phyloP scores from a whole-genome alignment of 2,329 filamentous ascomycete species.

The Stylonectria norvegica region DNA sequence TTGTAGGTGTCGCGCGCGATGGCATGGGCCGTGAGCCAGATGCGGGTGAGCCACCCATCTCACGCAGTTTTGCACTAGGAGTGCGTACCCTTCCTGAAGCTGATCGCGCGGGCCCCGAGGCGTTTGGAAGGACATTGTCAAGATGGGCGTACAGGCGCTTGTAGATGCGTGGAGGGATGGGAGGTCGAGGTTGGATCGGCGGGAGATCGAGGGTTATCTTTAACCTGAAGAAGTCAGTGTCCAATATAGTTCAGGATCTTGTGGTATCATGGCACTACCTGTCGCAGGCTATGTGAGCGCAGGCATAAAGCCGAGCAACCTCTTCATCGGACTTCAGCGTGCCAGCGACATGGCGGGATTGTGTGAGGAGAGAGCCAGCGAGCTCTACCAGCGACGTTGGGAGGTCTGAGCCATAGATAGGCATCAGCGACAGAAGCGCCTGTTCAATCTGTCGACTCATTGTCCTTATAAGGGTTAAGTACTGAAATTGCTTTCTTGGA shows the following conservation, averaged over 20 bases:
- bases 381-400: constrained; percentile 69
- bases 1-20: constrained; percentile 45
- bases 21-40: constrained; percentile 33
- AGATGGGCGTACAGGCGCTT: constrained; percentile 80
- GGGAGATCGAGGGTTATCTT: constrained; percentile 76
- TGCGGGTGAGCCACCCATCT: constrained; percentile 23
- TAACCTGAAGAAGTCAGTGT: constrained; percentile 48
- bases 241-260: neutral
- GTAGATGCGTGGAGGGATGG: constrained; percentile 76
- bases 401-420: constrained; percentile 64
- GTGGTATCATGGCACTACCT: constrained; percentile 48
- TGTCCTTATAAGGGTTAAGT: too few relatives aligned
- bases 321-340: constrained; percentile 83
- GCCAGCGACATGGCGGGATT: constrained; percentile 73
- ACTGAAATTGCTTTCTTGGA: too few relatives aligned
- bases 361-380: constrained; percentile 70
- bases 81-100: constrained; percentile 30
- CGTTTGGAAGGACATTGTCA: constrained; percentile 62
- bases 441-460: constrained; percentile 78
- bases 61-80: constrained; percentile 29
- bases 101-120: constrained; percentile 32
- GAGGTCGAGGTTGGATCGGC: constrained; percentile 69
- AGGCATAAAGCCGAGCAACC: constrained; percentile 78
- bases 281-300: constrained; percentile 86
- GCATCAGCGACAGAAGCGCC: constrained; percentile 69